These are phyloP conservation scores for Trypethelium eluteriae DNA, from an alignment of 495 filamentous ascomycete species.

Conservation along the genomic window DNA sequence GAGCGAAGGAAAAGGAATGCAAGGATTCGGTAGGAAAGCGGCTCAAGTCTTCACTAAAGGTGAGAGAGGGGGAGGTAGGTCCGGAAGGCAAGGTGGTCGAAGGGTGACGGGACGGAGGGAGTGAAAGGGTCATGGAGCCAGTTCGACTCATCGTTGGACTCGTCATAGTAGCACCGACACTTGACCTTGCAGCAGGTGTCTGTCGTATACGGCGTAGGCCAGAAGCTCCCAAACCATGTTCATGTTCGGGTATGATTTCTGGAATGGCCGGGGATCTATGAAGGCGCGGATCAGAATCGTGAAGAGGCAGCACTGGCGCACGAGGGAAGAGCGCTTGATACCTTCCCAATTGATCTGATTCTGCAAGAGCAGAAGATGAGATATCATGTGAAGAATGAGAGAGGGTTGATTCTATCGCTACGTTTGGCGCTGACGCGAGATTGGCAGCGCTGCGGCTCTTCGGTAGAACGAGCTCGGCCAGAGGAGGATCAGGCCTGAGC, in stretches of 20 bases:
- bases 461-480: slow-evolving; percentile 3
- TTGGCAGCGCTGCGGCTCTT: slow-evolving; percentile 9
- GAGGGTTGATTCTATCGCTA: neutral
- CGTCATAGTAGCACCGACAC: slow-evolving; percentile 33
- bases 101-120: slow-evolving; percentile 44
- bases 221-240: slow-evolving; percentile 57
- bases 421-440: neutral
- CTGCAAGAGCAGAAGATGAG: neutral
- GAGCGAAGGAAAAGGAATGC: slow-evolving; percentile 97
- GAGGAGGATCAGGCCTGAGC: slow-evolving; percentile 5
- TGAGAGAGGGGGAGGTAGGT: slow-evolving; percentile 56
- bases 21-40: slow-evolving; percentile 92
- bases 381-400: neutral
- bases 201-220: slow-evolving; percentile 91
- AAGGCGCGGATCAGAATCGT: neutral
- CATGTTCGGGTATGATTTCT: slow-evolving; percentile 48
- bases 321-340: neutral
- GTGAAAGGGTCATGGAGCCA: slow-evolving; percentile 48
- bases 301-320: neutral
- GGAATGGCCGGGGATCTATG: neutral
- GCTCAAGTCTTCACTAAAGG: slow-evolving; percentile 77
- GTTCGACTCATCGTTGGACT: slow-evolving; percentile 35
- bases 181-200: slow-evolving; percentile 43
- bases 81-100: slow-evolving; percentile 49
- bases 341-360: slow-evolving; percentile 5